Evolutionary conservation across 169 alveolate genomes (phyloP).

Genomic region (Plasmodium malariae): DNA sequence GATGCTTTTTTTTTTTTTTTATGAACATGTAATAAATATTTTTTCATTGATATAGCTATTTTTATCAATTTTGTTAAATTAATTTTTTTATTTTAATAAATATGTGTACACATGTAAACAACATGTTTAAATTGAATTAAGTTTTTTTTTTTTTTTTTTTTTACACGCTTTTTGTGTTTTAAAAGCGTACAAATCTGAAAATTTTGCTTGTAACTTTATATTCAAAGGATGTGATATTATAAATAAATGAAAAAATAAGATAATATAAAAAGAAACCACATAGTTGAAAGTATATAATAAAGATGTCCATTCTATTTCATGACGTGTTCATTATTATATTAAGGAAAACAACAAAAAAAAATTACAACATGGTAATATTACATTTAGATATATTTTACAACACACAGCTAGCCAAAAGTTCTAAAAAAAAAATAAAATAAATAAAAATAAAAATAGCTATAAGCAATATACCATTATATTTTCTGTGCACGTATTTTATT

Average conservation of each 20-base stretch:
- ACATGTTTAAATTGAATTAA: constrained; percentile 17
- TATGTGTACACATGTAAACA: constrained; percentile 26
- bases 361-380: not conserved
- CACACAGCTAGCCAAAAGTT: constrained; percentile 56
- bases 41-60: constrained; percentile 42
- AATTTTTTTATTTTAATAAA: constrained; percentile 4
- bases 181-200: constrained; percentile 16
- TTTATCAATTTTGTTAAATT: constrained; percentile 5
- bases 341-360: constrained; percentile 10
- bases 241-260: constrained; percentile 6
- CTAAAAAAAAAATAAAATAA: constrained; percentile 22
- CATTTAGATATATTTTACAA: not conserved
- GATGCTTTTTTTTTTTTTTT: constrained; percentile 22
- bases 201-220: not conserved
- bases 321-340: constrained; percentile 33
- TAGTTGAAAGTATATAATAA: not conserved
- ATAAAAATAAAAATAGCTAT: no score
- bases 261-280: no score
- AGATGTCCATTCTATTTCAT: not conserved
- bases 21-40: constrained; percentile 36
- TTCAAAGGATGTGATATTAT: constrained; percentile 5
- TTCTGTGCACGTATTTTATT: no score
- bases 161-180: not conserved
- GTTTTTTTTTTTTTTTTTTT: not conserved
- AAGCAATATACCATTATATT: no score